Percentiles rank a stretch among this genome's conserved stretches.
Evolutionary conservation across 2,329 filamentous ascomycete species (phyloP).

Genomic region (Pseudocercospora ulei): DNA sequence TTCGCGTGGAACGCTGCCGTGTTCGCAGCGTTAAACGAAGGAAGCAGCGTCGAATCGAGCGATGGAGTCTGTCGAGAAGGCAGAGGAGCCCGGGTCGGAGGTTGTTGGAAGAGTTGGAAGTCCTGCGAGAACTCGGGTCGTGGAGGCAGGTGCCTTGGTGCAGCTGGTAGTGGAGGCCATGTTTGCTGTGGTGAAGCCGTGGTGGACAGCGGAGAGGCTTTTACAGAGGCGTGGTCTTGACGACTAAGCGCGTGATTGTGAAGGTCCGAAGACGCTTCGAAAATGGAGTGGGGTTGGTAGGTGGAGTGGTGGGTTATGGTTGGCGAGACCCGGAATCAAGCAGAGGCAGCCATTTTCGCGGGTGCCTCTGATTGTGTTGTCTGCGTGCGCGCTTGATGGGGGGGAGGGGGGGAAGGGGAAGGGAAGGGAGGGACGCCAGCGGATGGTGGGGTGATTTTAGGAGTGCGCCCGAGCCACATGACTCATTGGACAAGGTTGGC

Average conservation of each 20-base stretch:
- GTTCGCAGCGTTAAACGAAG: slow-evolving; percentile 47
- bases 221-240: slow-evolving; percentile 45
- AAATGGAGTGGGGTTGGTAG: slow-evolving; percentile 24
- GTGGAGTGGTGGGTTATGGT: slow-evolving; percentile 27
- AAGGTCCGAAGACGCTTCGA: slow-evolving; percentile 30
- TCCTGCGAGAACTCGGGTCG: slow-evolving; percentile 49
- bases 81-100: slow-evolving; percentile 35
- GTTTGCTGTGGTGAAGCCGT: slow-evolving; percentile 64
- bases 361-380: slow-evolving; percentile 23
- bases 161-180: slow-evolving; percentile 62
- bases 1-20: slow-evolving; percentile 54
- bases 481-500: too few relatives aligned
- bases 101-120: slow-evolving; percentile 63
- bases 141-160: slow-evolving; percentile 43
- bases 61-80: slow-evolving; percentile 43
- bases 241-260: slow-evolving; percentile 32
- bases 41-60: slow-evolving; percentile 46
- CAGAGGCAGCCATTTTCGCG: slow-evolving; percentile 33
- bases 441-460: too few relatives aligned
- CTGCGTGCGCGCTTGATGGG: slow-evolving; percentile 19
- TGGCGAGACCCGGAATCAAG: slow-evolving; percentile 27
- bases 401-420: slow-evolving; percentile 16
- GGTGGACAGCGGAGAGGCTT: slow-evolving; percentile 67
- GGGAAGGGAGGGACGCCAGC: slow-evolving; percentile 9
- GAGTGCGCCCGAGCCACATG: too few relatives aligned